A percentile compares a stretch with the other conserved stretches of the same genome.
Evolutionary conservation across 768 basidiomycete genomes (phyloP).

Genomic region (Russula lepida): DNA sequence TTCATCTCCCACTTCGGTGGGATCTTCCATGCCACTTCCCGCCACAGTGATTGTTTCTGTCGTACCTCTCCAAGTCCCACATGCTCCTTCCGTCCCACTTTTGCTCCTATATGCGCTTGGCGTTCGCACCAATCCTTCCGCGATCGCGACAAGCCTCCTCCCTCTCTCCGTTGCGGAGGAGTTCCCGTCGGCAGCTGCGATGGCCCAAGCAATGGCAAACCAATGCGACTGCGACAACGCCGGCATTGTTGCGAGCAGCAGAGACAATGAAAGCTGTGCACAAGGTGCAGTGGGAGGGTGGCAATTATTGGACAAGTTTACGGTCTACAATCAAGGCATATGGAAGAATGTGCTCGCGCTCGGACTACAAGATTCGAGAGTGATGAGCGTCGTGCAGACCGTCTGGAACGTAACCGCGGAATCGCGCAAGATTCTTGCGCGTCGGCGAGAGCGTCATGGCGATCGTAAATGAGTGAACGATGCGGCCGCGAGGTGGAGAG

Average conservation of each 20-base stretch:
- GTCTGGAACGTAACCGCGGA: constrained; percentile 74
- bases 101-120: constrained; percentile 11
- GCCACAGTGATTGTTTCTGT: not conserved
- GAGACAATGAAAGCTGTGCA: not conserved
- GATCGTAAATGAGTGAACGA: not conserved
- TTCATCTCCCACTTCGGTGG: not conserved
- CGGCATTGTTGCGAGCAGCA: not conserved
- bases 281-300: not conserved
- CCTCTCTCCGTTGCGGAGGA: constrained; percentile 15
- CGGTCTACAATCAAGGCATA: constrained; percentile 46
- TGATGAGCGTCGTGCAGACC: constrained; percentile 44
- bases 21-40: not conserved
- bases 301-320: constrained; percentile 28
- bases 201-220: constrained; percentile 14
- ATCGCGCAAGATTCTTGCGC: constrained; percentile 34
- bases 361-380: constrained; percentile 37
- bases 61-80: constrained; percentile 14
- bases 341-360: constrained; percentile 57
- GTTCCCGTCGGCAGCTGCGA: constrained; percentile 24
- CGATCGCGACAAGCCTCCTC: constrained; percentile 13
- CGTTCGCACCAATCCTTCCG: constrained; percentile 11
- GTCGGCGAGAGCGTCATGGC: not conserved
- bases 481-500: not conserved
- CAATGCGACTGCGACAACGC: constrained; percentile 24
- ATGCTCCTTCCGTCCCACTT: constrained; percentile 9